Conservation (phyloP, 2,329 filamentous ascomycete genomes). For the Gnomoniopsis sp. region DNA sequence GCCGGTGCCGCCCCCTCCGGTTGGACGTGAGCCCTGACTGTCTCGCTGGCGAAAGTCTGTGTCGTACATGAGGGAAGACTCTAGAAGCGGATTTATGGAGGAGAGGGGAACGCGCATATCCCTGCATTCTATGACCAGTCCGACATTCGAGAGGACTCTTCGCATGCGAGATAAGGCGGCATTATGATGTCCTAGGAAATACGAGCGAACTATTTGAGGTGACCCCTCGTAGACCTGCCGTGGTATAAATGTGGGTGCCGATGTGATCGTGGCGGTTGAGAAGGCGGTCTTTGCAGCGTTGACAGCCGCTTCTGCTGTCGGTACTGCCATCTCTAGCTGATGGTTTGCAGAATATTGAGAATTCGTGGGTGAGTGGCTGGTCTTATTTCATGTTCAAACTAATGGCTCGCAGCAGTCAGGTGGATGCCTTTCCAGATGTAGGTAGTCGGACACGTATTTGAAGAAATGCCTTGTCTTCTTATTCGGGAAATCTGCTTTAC, state of each 20-base stretch:
- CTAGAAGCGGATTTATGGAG: conserved; percentile 86
- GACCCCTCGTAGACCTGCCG: conserved; percentile 71
- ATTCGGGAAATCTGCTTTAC: not conserved
- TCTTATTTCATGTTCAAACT: not conserved
- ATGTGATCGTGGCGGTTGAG: conserved; percentile 14
- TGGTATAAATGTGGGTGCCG: conserved; percentile 61
- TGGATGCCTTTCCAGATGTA: not conserved
- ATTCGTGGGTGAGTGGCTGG: not conserved
- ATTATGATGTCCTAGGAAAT: conserved; percentile 91
- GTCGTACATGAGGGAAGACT: conserved; percentile 66
- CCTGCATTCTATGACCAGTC: conserved; percentile 89
- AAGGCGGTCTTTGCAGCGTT: conserved; percentile 15
- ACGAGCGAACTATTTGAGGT: conserved; percentile 75
- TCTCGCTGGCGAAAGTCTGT: conserved; percentile 12
- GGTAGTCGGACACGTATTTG: not conserved
- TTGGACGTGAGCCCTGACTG: conserved; percentile 35
- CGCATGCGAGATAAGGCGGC: conserved; percentile 81
- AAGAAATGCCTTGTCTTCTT: not conserved
- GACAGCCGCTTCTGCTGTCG: conserved; percentile 10
- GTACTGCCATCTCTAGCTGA: not conserved
- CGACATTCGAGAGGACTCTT: conserved; percentile 72
- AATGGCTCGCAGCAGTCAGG: not conserved
- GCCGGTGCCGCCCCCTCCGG: conserved; percentile 39
- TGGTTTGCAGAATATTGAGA: not conserved
- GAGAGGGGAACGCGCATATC: conserved; percentile 89